A percentile compares a stretch with the other conserved stretches of the same genome.
These are phyloP conservation scores for Sporobolus alterniflorus DNA, from an alignment of 202 grass and related monocot genomes.

Conservation along the genomic window DNA sequence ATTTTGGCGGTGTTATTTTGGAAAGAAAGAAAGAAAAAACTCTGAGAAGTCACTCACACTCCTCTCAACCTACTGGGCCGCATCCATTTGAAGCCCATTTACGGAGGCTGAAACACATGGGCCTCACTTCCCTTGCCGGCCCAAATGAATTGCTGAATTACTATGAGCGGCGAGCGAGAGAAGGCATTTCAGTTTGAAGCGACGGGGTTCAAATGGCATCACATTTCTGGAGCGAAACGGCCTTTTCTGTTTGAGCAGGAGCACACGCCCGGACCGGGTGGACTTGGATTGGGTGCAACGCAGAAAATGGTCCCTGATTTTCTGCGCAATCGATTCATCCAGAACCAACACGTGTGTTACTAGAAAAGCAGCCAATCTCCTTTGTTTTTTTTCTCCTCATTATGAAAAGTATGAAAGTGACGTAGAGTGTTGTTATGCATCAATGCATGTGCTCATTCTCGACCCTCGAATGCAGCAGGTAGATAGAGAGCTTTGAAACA, in stretches of 20 bases:
- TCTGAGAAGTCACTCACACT: no score
- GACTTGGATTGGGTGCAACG: neutral
- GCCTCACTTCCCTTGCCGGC: no score
- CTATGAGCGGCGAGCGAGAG: no score
- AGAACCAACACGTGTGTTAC: constrained; percentile 13
- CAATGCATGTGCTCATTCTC: neutral
- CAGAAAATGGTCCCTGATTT: neutral
- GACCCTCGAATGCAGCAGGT: neutral
- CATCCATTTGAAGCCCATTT: neutral
- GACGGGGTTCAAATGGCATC: neutral
- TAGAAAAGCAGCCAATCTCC: no score
- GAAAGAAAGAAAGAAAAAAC: no score
- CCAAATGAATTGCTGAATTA: neutral
- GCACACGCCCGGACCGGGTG: neutral
- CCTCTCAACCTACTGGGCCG: neutral
- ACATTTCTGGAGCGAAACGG: neutral
- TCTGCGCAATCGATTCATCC: constrained; percentile 13
- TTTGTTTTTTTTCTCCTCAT: no score
- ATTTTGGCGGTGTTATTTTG: no score
- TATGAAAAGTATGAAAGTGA: no score
- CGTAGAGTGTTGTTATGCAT: neutral
- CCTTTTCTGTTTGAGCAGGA: neutral
- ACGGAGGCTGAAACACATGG: neutral
- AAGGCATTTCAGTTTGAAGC: neutral
- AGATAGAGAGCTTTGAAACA: neutral